These are phyloP conservation scores for Myxozyma udenii DNA, from an alignment of 805 yeast species.

Conservation along the genomic window DNA sequence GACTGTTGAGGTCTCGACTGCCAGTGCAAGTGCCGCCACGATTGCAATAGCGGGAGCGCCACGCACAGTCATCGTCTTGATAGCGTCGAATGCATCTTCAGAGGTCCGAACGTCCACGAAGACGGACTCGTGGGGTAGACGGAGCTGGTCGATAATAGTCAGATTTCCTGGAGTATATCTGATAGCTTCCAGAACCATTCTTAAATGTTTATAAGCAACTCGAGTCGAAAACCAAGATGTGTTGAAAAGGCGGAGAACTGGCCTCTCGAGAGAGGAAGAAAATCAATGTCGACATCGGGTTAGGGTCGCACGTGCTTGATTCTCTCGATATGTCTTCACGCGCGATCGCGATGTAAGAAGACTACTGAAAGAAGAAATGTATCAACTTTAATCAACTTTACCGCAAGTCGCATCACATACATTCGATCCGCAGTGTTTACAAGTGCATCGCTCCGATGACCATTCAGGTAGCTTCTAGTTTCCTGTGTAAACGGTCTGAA, in stretches of 20 bases:
- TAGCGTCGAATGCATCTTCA: constrained; percentile 78
- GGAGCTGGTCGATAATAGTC: constrained; percentile 72
- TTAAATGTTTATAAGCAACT: not conserved
- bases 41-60: constrained; percentile 99
- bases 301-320: not conserved
- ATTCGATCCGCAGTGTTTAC: too few relatives aligned
- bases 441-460: too few relatives aligned
- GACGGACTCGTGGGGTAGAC: constrained; percentile 72
- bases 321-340: too few relatives aligned
- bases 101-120: constrained; percentile 62
- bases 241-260: not conserved
- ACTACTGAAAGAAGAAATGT: too few relatives aligned
- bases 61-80: constrained; percentile 86
- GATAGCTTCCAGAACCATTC: constrained; percentile 29
- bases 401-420: too few relatives aligned
- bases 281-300: not conserved
- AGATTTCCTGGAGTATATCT: constrained; percentile 40
- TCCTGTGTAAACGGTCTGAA: too few relatives aligned
- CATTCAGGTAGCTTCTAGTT: too few relatives aligned
- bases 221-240: not conserved
- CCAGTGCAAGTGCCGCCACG: constrained; percentile 81
- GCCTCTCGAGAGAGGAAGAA: not conserved
- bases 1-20: constrained; percentile 58
- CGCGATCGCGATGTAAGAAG: too few relatives aligned
- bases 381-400: too few relatives aligned